Evolutionary conservation across 805 yeast species (phyloP), one percentile per base, ranked within the genome.

Genomic region (Sugiyamaella chiloensis): DNA sequence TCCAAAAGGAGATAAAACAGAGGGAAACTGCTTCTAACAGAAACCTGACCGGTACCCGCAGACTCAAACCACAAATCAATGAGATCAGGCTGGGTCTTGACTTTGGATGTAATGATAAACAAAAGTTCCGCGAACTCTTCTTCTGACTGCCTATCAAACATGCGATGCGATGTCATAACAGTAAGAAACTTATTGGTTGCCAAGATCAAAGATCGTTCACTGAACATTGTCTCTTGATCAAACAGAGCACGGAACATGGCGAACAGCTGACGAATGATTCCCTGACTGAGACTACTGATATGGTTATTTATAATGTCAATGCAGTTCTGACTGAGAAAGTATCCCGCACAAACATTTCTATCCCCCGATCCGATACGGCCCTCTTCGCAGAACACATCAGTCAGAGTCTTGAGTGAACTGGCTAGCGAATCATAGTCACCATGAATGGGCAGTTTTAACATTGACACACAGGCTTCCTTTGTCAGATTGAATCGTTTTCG

Each of bases 1-100:
- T 53, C 58, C 17, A 60, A 40, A 6, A 62, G 51, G 17, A 57
- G 48, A 34, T 52, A 48, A 37, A 61, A 52, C n/a, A 61, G 47
- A 6, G 65, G 37, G 65, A 44, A 58, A 60, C 24, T 56, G 44
- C 29, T 40, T 29, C 31, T 34, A 4, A 34, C 37, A 40, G 49
- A 16, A 37, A 11, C 5, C 23, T 24, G 35, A 4, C 21, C 20
- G 4, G 12, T 34, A 12, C 5, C 5, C 14, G 20, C 31, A 23
- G 36, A 16, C 9, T 27, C 26, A 31, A 47, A 47, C 53, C 53
- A 50, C 14, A 37, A 29, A 11, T 9, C 24, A 24, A 50, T 34
- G 5, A 29, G 32, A 3, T 43, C 29, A 6, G 53, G 51, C 5
- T 26, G 27, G n/a, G 50, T 31, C 30, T 36, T 42, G 27, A 50